These are phyloP conservation scores for Erodium texanum DNA, from an alignment of 441 rosid species.

Conservation along the genomic window DNA sequence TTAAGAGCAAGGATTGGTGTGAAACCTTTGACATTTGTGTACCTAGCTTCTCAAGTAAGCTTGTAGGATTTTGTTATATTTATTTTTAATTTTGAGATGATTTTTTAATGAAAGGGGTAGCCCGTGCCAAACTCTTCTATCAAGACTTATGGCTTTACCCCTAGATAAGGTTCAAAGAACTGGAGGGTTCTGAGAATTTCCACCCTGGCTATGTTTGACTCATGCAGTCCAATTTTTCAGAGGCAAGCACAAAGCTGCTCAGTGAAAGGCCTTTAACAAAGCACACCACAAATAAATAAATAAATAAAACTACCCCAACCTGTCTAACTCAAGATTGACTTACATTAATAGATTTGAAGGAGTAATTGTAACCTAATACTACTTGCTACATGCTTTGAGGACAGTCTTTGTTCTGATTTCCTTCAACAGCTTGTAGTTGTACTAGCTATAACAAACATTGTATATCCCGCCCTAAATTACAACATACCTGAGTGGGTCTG, in stretches of 20 bases:
- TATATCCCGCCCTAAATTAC: slow-evolving; percentile 9
- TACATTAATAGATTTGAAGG: background rate
- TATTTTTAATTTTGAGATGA: background rate
- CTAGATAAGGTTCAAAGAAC: background rate
- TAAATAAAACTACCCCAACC: too few relatives aligned
- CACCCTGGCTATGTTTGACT: background rate
- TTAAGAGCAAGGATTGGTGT: background rate
- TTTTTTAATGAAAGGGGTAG: background rate
- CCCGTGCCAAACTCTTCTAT: background rate
- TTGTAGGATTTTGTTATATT: background rate
- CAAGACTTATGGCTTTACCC: background rate
- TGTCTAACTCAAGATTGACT: background rate
- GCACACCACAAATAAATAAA: too few relatives aligned
- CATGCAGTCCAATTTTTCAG: background rate
- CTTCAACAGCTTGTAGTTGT: background rate
- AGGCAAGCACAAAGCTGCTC: slow-evolving; percentile 1
- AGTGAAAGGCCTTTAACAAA: too few relatives aligned
- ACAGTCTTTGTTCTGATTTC: background rate
- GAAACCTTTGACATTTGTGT: background rate
- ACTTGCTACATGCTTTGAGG: slow-evolving; percentile 3
- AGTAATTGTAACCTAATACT: background rate
- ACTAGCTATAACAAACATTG: background rate
- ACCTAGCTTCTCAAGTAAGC: background rate
- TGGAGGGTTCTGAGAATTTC: background rate
- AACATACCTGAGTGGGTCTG: slow-evolving; percentile 81